phyloP scores from a whole-genome alignment of 441 rosid genomes.

The Bruguiera hainesii region DNA sequence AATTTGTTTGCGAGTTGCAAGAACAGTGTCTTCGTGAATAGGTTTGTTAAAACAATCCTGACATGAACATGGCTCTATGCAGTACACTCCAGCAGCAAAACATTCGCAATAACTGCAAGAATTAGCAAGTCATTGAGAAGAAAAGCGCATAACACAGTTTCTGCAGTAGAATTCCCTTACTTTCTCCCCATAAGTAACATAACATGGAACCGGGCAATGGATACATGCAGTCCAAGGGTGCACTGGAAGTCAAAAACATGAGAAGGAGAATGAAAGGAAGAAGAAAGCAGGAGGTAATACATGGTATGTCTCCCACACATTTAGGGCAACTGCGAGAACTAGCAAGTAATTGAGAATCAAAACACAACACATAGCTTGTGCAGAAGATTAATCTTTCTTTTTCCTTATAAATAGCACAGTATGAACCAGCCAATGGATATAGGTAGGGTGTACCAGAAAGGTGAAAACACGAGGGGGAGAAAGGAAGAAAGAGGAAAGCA shows the following conservation, averaged over 20 bases:
- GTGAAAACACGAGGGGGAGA: too few relatives aligned
- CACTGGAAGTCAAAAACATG: too few relatives aligned
- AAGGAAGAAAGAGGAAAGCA: too few relatives aligned
- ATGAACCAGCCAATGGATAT: not conserved
- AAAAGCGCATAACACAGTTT: not conserved
- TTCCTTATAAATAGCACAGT: not conserved
- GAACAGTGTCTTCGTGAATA: conserved; percentile 93
- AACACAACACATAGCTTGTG: too few relatives aligned
- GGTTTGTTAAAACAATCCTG: conserved; percentile 97
- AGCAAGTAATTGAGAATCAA: not conserved
- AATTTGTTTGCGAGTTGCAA: conserved; percentile 96
- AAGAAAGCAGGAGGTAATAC: too few relatives aligned
- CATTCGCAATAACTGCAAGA: conserved; percentile 92
- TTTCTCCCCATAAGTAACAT: not conserved
- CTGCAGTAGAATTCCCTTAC: too few relatives aligned
- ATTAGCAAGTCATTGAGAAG: not conserved
- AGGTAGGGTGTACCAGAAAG: too few relatives aligned
- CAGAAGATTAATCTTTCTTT: too few relatives aligned
- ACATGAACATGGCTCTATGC: conserved; percentile 97
- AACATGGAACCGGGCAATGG: too few relatives aligned
- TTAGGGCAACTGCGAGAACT: conserved; percentile 74
- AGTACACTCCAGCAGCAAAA: conserved; percentile 98
- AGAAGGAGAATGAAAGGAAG: too few relatives aligned
- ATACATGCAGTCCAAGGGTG: too few relatives aligned
- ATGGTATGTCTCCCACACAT: too few relatives aligned